Conservation (phyloP, 306 rosid species). For the Mucuna pruriens region DNA sequence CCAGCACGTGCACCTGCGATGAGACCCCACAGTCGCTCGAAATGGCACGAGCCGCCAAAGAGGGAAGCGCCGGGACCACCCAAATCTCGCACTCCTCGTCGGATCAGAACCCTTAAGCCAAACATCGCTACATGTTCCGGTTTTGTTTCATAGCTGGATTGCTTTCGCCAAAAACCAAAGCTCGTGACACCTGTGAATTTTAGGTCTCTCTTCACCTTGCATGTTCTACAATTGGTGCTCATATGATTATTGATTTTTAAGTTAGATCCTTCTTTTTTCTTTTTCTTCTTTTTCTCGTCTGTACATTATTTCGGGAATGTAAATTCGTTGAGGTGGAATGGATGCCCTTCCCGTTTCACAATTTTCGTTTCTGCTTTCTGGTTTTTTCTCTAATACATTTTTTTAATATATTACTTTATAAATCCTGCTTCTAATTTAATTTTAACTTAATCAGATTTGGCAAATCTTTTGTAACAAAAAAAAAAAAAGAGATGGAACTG, state of each 20-base stretch:
- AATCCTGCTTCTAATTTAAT: no score
- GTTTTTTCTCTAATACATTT: no score
- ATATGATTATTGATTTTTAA: background rate
- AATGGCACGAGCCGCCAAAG: conserved; percentile 38
- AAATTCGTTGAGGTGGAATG: conserved; percentile 67
- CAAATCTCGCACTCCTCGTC: conserved; percentile 42
- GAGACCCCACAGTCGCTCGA: conserved; percentile 49
- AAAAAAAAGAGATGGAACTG: background rate
- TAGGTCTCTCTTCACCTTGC: conserved; percentile 28
- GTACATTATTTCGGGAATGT: conserved; percentile 64
- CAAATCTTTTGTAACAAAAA: no score
- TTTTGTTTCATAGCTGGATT: background rate
- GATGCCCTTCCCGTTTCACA: conserved; percentile 2
- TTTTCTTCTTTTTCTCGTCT: background rate
- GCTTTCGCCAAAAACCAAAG: background rate
- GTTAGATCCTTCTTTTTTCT: background rate
- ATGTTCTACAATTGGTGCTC: conserved; percentile 30
- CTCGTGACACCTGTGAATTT: conserved; percentile 32
- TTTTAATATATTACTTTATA: no score
- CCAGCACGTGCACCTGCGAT: conserved; percentile 51
- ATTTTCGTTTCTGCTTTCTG: background rate
- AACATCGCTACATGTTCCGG: background rate
- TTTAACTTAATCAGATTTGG: no score
- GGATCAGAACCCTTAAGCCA: conserved; percentile 48
- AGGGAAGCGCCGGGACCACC: conserved; percentile 16